Evolutionary conservation across 768 basidiomycete genomes (phyloP).

Genomic region (Leucocoprinus sp.): DNA sequence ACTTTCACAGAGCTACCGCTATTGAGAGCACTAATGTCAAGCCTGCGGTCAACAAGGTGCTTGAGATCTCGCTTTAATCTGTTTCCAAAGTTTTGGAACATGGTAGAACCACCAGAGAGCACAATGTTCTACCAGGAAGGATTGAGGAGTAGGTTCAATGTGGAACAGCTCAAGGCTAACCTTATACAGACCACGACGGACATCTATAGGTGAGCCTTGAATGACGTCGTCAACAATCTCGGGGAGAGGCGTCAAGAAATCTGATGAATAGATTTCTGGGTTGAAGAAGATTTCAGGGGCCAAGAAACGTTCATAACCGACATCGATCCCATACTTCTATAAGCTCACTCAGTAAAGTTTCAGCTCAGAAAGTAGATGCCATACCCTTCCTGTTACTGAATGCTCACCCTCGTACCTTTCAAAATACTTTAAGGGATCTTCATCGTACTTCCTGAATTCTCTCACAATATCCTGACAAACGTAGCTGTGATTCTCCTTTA

Average conservation of each 20-base stretch:
- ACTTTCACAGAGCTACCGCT: constrained; percentile 77
- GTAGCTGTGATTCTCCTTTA: constrained; percentile 98
- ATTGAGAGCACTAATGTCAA: constrained; percentile 66
- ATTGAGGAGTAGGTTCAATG: neutral
- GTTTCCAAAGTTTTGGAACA: constrained; percentile 99
- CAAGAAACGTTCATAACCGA: constrained; percentile 98
- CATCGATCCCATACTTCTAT: constrained; percentile 89
- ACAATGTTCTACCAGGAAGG: constrained; percentile 74
- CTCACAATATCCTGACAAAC: constrained; percentile 98
- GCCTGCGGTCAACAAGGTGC: constrained; percentile 84
- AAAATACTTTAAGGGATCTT: constrained; percentile 92
- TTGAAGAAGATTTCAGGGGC: constrained; percentile 99
- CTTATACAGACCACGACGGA: constrained; percentile 94
- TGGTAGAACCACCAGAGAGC: constrained; percentile 92
- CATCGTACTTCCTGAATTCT: constrained; percentile 97
- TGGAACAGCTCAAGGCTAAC: constrained; percentile 25
- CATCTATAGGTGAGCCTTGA: constrained; percentile 93
- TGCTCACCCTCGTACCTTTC: constrained; percentile 91
- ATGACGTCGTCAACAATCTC: constrained; percentile 96
- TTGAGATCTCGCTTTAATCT: constrained; percentile 93
- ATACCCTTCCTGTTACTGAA: constrained; percentile 83
- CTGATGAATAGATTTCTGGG: constrained; percentile 96
- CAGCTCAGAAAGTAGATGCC: constrained; percentile 16
- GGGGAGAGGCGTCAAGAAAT: constrained; percentile 94
- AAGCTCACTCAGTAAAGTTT: neutral